Percentiles rank a stretch among this genome's conserved stretches.
phyloP scores from a whole-genome alignment of 805 yeast genomes.

The Starmerella vitae region DNA sequence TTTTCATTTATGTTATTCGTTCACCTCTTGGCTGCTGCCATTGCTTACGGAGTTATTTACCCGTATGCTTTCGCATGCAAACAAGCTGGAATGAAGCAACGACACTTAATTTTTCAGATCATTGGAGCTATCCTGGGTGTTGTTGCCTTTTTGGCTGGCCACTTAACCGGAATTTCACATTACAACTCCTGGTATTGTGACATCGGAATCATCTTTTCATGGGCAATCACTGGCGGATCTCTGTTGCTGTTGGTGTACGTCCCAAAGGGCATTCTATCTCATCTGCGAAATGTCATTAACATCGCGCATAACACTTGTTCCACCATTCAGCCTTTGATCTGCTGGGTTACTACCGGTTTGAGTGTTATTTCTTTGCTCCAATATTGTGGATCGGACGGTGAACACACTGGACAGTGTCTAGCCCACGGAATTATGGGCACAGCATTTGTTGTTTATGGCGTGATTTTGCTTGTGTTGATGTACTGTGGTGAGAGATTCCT shows the following conservation, averaged over 20 bases:
- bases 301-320: slow-evolving; percentile 26
- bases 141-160: slow-evolving; percentile 31
- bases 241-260: slow-evolving; percentile 29
- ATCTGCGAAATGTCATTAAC: slow-evolving; percentile 23
- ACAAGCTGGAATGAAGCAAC: slow-evolving; percentile 26
- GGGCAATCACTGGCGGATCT: slow-evolving; percentile 28
- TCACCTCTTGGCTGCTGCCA: slow-evolving; percentile 27
- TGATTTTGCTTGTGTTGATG: slow-evolving; percentile 50
- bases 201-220: slow-evolving; percentile 24
- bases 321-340: slow-evolving; percentile 33
- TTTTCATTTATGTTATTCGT: slow-evolving; percentile 18
- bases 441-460: slow-evolving; percentile 71
- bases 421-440: slow-evolving; percentile 98
- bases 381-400: slow-evolving; percentile 54
- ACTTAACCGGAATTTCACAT: slow-evolving; percentile 27
- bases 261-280: slow-evolving; percentile 27
- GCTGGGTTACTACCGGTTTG: slow-evolving; percentile 69
- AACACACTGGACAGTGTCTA: slow-evolving; percentile 83
- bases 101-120: slow-evolving; percentile 29
- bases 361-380: slow-evolving; percentile 79
- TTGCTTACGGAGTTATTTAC: slow-evolving; percentile 30
- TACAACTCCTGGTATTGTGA: slow-evolving; percentile 27
- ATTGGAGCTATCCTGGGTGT: slow-evolving; percentile 27
- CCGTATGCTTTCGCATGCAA: slow-evolving; percentile 33
- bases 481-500: slow-evolving; percentile 51